Conservation (phyloP, 371 early-diverging fungal species). For the Lichtheimia ramosa region DNA sequence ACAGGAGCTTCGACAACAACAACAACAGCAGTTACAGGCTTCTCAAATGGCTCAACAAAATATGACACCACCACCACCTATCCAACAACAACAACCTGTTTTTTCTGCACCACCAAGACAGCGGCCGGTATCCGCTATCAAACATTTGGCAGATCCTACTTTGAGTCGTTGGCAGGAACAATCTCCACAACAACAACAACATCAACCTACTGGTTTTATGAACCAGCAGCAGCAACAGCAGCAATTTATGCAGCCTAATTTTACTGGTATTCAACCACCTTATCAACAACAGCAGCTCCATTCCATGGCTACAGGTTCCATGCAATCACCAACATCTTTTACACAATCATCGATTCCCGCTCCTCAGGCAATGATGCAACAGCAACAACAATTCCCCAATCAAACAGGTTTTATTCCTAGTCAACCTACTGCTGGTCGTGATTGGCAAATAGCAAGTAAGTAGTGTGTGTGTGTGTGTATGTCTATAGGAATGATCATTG, state of each 20-base stretch:
- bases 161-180: constrained; percentile 33
- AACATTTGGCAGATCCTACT: constrained; percentile 26
- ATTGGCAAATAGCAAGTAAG: constrained; percentile 57
- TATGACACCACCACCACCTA: background rate
- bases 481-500: background rate
- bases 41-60: constrained; percentile 3
- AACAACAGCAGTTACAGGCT: background rate
- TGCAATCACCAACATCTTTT: constrained; percentile 6
- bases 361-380: background rate
- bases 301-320: constrained; percentile 13
- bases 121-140: constrained; percentile 27
- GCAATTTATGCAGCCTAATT: constrained; percentile 18
- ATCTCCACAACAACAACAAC: constrained; percentile 3
- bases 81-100: background rate
- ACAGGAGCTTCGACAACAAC: constrained; percentile 8
- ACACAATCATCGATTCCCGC: constrained; percentile 9
- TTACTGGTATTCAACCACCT: constrained; percentile 10
- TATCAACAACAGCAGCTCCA: constrained; percentile 9
- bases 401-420: constrained; percentile 21
- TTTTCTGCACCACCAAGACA: constrained; percentile 18
- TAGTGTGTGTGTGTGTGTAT: no score
- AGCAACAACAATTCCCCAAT: constrained; percentile 6
- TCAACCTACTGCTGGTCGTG: constrained; percentile 52
- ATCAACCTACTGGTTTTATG: constrained; percentile 4
- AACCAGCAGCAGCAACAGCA: constrained; percentile 15